Conservation (phyloP, 176 grass and related monocot species). For the Guadua angustifolia region DNA sequence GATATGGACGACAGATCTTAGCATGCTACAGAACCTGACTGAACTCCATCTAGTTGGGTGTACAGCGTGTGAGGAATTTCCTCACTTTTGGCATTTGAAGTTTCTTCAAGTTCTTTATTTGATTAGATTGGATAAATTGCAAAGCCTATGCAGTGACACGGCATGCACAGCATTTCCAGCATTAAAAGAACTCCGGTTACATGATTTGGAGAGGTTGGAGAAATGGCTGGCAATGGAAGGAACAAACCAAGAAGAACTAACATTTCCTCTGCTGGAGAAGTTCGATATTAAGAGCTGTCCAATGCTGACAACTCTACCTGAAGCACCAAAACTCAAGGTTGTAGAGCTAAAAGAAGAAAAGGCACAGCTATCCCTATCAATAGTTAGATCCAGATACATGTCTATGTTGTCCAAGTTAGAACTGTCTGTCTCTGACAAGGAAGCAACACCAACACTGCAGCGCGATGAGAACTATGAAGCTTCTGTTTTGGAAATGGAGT, state of each 20-base stretch:
- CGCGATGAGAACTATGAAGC: no score
- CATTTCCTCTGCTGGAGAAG: conserved; percentile 8
- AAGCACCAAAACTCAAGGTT: conserved; percentile 10
- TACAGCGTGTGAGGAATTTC: not conserved
- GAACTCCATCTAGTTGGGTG: conserved; percentile 17
- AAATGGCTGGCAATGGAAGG: not conserved
- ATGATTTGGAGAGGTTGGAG: not conserved
- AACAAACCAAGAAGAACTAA: not conserved
- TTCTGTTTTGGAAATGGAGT: no score
- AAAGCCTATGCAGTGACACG: not conserved
- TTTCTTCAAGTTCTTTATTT: not conserved
- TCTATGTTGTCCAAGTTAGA: not conserved
- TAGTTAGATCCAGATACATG: not conserved
- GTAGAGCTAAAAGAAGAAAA: not conserved
- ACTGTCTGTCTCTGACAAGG: not conserved
- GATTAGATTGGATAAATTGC: not conserved
- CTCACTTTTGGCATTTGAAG: not conserved
- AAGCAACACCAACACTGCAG: not conserved
- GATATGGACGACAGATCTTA: not conserved
- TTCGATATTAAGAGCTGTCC: not conserved
- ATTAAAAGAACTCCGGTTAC: not conserved
- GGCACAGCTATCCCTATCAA: not conserved
- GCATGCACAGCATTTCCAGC: not conserved
- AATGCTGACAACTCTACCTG: conserved; percentile 15
- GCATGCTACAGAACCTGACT: not conserved